These are phyloP conservation scores for Leishmania major DNA, from an alignment of 208 protist species.

Conservation along the genomic window DNA sequence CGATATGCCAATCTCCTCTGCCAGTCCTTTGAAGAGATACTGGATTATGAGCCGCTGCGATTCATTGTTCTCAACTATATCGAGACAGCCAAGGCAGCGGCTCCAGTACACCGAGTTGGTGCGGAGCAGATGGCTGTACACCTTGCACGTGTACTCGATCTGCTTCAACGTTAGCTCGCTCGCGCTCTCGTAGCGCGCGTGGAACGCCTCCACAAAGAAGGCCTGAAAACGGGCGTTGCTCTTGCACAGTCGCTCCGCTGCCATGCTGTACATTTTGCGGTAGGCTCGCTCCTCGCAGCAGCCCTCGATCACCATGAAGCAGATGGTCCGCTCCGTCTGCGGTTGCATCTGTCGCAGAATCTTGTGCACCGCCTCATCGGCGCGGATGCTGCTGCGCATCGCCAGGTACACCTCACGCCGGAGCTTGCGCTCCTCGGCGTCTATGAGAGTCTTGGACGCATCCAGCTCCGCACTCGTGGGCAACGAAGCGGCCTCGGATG, in stretches of 20 bases:
- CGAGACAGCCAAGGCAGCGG: conserved; percentile 61
- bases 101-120: conserved; percentile 96
- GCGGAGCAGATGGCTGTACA: conserved; percentile 97
- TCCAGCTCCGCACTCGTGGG: conserved; percentile 17
- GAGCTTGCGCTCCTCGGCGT: conserved; percentile 86
- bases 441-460: conserved; percentile 42
- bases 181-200: conserved; percentile 92
- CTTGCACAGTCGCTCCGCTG: conserved; percentile 97
- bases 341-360: conserved; percentile 89
- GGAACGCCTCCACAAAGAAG: conserved; percentile 88
- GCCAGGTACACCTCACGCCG: conserved; percentile 97
- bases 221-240: conserved; percentile 88
- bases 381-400: conserved; percentile 97
- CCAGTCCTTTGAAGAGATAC: conserved; percentile 64
- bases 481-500: background rate
- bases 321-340: conserved; percentile 79
- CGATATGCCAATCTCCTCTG: conserved; percentile 71
- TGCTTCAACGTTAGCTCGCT: conserved; percentile 96
- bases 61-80: conserved; percentile 75
- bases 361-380: conserved; percentile 99
- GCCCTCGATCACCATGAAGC: conserved; percentile 98
- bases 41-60: conserved; percentile 85
- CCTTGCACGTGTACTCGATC: conserved; percentile 97
- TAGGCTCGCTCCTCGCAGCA: conserved; percentile 97
- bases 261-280: conserved; percentile 95